phyloP scores from a whole-genome alignment of 2,329 filamentous ascomycete species.

The Pseudohalonectria lignicola region DNA sequence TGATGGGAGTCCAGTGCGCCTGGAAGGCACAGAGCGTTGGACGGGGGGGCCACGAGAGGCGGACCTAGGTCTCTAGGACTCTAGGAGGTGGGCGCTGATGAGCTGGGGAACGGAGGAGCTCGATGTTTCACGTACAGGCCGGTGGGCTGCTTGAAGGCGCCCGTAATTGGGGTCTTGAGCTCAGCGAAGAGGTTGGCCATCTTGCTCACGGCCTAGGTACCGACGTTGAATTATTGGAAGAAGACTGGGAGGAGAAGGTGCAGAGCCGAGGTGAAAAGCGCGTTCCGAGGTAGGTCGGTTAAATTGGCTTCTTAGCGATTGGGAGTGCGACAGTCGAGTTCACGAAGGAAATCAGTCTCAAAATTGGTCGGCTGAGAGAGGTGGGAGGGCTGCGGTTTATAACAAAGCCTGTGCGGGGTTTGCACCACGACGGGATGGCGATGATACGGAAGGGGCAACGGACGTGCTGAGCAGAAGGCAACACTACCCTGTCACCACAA shows the following conservation, averaged over 20 bases:
- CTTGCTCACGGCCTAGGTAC: no score
- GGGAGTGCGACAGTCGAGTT: no score
- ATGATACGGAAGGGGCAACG: background rate
- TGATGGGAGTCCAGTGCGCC: background rate
- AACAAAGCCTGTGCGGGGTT: background rate
- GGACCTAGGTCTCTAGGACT: no score
- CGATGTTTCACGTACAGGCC: slow-evolving; percentile 42
- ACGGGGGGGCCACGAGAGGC: no score
- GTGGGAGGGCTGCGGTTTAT: background rate
- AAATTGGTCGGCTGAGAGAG: no score
- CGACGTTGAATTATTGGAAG: background rate
- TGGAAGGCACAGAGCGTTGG: no score
- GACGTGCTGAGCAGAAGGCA: background rate
- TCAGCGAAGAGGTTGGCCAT: slow-evolving; percentile 30
- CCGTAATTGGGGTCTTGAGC: slow-evolving; percentile 58
- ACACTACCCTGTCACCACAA: no score
- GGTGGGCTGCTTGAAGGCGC: slow-evolving; percentile 46
- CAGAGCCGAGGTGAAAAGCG: no score
- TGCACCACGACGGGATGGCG: background rate
- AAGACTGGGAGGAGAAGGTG: background rate
- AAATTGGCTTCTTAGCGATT: background rate
- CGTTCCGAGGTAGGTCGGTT: background rate
- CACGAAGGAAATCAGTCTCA: no score
- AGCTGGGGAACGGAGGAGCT: no score
- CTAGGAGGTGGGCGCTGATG: no score